phyloP scores from a whole-genome alignment of 2,329 filamentous ascomycete species.

The Hirsutella thompsonii region DNA sequence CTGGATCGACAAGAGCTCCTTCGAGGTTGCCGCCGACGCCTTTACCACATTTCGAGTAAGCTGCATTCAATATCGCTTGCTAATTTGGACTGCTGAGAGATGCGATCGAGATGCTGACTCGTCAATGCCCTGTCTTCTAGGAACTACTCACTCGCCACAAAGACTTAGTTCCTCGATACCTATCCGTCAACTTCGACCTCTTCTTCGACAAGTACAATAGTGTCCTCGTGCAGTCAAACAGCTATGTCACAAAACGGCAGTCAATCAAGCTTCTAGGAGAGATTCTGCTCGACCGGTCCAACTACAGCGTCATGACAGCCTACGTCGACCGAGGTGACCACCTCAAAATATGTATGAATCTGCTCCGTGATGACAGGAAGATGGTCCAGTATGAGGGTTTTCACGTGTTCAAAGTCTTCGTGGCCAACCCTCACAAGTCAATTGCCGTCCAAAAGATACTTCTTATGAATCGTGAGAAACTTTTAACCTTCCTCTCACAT shows the following conservation, averaged over 20 bases:
- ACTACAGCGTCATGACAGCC: constrained; percentile 96
- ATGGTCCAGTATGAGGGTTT: constrained; percentile 99
- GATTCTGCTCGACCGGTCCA: constrained; percentile 84
- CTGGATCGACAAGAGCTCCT: constrained; percentile 93
- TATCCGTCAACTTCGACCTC: constrained; percentile 78
- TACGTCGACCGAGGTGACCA: constrained; percentile 95
- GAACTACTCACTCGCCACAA: constrained; percentile 94
- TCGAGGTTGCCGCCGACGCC: constrained; percentile 93
- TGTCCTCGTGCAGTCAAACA: constrained; percentile 77
- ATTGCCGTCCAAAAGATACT: constrained; percentile 88
- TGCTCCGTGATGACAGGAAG: constrained; percentile 86
- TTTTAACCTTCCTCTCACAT: constrained; percentile 76
- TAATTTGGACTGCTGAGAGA: background rate
- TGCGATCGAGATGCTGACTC: background rate
- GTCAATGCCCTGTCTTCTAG: constrained; percentile 28
- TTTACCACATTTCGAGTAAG: constrained; percentile 92
- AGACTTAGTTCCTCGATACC: constrained; percentile 73
- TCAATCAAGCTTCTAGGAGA: constrained; percentile 96
- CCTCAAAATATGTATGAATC: constrained; percentile 96
- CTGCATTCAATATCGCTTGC: background rate
- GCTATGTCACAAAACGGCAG: constrained; percentile 95
- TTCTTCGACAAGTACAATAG: constrained; percentile 91
- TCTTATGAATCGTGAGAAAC: constrained; percentile 87
- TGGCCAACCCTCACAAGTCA: constrained; percentile 98
- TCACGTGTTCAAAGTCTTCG: constrained; percentile 99